Percentiles rank a stretch among this genome's conserved stretches.
These are phyloP conservation scores for Fragaria nilgerrensis DNA, from an alignment of 306 rosid genomes.

Conservation along the genomic window DNA sequence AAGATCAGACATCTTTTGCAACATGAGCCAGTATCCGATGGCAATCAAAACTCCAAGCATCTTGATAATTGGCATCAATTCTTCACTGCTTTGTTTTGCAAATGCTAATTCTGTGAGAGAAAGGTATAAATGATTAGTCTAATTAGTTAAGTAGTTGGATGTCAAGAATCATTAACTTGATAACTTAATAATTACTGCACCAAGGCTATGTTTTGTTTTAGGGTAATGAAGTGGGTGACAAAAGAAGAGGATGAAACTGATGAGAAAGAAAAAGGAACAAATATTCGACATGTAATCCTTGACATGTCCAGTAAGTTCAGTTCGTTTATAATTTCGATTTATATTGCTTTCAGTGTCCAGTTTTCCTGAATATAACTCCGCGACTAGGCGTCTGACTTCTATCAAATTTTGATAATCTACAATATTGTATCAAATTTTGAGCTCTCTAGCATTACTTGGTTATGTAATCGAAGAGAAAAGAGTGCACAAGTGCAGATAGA, in stretches of 20 bases:
- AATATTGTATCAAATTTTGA: neutral
- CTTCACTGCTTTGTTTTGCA: conserved; percentile 81
- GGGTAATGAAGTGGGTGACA: conserved; percentile 55
- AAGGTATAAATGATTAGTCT: conserved; percentile 38
- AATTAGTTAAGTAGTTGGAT: neutral
- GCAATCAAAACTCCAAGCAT: conserved; percentile 63
- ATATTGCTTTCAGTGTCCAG: neutral
- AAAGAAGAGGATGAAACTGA: conserved; percentile 41
- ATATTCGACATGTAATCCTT: conserved; percentile 45
- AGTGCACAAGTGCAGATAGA: neutral
- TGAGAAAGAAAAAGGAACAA: conserved; percentile 37
- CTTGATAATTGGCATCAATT: conserved; percentile 57
- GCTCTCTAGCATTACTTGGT: neutral
- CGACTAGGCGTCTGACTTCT: neutral
- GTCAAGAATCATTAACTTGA: neutral
- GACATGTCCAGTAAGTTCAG: conserved; percentile 77
- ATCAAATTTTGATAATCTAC: neutral
- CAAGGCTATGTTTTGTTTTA: conserved; percentile 16
- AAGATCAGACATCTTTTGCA: conserved; percentile 62
- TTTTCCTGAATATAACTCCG: neutral
- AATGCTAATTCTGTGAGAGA: conserved; percentile 77
- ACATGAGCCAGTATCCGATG: conserved; percentile 74
- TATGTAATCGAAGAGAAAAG: neutral
- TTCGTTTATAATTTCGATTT: neutral
- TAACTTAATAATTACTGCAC: neutral